phyloP scores from a whole-genome alignment of 257 asterid species.

The Petunia secreta region DNA sequence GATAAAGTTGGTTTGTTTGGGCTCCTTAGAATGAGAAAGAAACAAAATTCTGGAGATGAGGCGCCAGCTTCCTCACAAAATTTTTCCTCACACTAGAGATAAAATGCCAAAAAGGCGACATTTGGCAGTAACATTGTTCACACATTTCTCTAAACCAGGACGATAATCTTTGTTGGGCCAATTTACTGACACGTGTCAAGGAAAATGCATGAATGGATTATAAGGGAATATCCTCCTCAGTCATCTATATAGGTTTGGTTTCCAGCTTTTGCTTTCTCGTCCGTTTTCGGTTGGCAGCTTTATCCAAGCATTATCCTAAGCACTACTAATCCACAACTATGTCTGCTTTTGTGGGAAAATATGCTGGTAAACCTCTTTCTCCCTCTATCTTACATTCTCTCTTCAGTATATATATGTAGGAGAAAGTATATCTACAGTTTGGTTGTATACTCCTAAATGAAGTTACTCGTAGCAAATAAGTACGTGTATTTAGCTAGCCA shows the following conservation, averaged over 20 bases:
- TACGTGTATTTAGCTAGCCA: not conserved
- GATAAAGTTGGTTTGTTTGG: not conserved
- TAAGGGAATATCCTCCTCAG: slow-evolving; percentile 41
- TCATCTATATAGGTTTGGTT: slow-evolving; percentile 36
- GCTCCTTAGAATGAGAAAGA: not conserved
- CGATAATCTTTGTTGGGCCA: slow-evolving; percentile 72
- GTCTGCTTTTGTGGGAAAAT: slow-evolving; percentile 89
- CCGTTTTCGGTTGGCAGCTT: slow-evolving; percentile 11
- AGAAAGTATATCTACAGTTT: not conserved
- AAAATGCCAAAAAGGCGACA: slow-evolving; percentile 19
- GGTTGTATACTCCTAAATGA: too few species aligned
- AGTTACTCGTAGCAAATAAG: not conserved
- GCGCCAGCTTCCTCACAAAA: not conserved
- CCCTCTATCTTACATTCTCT: not conserved
- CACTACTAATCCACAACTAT: slow-evolving; percentile 37
- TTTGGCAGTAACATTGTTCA: slow-evolving; percentile 49
- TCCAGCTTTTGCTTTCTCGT: slow-evolving; percentile 28
- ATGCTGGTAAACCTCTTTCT: slow-evolving; percentile 57
- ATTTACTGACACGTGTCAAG: slow-evolving; percentile 59
- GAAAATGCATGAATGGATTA: not conserved
- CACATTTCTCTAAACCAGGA: slow-evolving; percentile 56
- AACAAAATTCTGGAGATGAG: slow-evolving; percentile 17
- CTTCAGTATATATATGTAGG: not conserved
- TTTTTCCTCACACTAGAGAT: not conserved
- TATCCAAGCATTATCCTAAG: slow-evolving; percentile 27